A percentile compares a stretch with the other conserved stretches of the same genome.
phyloP scores from a whole-genome alignment of 2,329 filamentous ascomycete genomes.

The Orbilia brochopaga region DNA sequence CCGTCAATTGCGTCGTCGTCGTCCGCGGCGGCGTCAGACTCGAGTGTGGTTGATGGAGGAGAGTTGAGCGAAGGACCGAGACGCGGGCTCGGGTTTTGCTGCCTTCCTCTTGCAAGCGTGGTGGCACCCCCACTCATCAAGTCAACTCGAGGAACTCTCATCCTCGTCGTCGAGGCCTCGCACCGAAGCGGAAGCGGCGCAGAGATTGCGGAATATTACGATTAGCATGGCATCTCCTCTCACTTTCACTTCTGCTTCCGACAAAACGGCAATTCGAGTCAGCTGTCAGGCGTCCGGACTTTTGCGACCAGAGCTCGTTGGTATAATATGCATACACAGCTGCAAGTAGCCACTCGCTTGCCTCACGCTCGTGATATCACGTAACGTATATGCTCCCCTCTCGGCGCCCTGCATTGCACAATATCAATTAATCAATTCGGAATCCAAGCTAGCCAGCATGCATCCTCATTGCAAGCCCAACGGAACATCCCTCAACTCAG shows the following conservation, averaged over 20 bases:
- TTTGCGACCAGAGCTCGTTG: not conserved
- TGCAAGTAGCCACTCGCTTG: too few relatives aligned
- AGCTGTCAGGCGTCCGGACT: not conserved
- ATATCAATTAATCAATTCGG: too few relatives aligned
- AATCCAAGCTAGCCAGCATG: not conserved
- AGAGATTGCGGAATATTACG: not conserved
- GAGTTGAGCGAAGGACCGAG: not conserved
- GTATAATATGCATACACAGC: too few relatives aligned
- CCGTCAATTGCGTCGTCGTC: not conserved
- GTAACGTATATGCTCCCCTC: not conserved
- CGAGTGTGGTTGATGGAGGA: not conserved
- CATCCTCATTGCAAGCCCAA: not conserved
- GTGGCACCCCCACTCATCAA: constrained; percentile 28
- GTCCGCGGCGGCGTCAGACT: not conserved
- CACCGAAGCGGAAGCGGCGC: not conserved
- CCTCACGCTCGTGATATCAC: not conserved
- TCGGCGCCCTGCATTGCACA: not conserved
- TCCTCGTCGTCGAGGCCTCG: constrained; percentile 17
- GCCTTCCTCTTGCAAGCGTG: constrained; percentile 47
- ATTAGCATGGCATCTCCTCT: not conserved
- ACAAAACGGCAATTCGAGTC: not conserved
- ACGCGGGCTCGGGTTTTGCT: constrained; percentile 8
- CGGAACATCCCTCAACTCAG: too few relatives aligned
- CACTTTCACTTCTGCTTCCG: not conserved
- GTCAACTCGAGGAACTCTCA: not conserved